phyloP scores from a whole-genome alignment of 345 rosid species.

The Limnanthes douglasii region DNA sequence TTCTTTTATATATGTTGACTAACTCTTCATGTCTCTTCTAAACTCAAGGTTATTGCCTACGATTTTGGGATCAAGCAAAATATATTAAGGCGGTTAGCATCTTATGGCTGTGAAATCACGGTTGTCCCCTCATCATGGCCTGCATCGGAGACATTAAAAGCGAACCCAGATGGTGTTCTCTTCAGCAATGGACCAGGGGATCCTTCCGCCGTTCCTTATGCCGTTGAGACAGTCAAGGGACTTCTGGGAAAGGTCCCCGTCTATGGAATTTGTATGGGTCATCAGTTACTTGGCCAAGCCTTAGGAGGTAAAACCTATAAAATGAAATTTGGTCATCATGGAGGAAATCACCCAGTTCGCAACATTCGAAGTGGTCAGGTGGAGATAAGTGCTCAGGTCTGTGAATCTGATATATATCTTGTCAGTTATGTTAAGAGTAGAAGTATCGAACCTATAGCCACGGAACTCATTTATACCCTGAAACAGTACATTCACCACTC shows the following conservation, averaged over 20 bases:
- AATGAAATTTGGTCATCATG: constrained; percentile 98
- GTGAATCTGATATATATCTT: too few species aligned
- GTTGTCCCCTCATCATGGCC: constrained; percentile 89
- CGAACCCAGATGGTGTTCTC: constrained; percentile 92
- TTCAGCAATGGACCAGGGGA: constrained; percentile 99
- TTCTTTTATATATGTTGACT: constrained; percentile 3
- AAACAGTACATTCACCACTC: too few species aligned
- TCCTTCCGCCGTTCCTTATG: constrained; percentile 94
- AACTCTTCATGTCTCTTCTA: constrained; percentile 5
- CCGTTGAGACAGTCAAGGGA: constrained; percentile 73
- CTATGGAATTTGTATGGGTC: constrained; percentile 98
- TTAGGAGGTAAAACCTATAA: constrained; percentile 91
- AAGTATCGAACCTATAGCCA: too few species aligned
- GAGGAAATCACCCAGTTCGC: constrained; percentile 90
- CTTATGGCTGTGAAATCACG: constrained; percentile 78
- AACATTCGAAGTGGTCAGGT: constrained; percentile 54
- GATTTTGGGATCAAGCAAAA: constrained; percentile 96
- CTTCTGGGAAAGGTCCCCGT: constrained; percentile 79
- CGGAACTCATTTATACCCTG: too few species aligned
- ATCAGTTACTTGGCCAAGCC: constrained; percentile 93
- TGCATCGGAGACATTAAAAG: constrained; percentile 60
- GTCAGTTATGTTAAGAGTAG: too few species aligned
- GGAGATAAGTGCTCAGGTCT: constrained; percentile 92
- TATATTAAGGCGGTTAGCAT: constrained; percentile 68
- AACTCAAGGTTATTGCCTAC: constrained; percentile 55